A percentile compares a stretch with the other conserved stretches of the same genome.
phyloP scores from a whole-genome alignment of 1,284 basidiomycete species.

The Ustilago curta region DNA sequence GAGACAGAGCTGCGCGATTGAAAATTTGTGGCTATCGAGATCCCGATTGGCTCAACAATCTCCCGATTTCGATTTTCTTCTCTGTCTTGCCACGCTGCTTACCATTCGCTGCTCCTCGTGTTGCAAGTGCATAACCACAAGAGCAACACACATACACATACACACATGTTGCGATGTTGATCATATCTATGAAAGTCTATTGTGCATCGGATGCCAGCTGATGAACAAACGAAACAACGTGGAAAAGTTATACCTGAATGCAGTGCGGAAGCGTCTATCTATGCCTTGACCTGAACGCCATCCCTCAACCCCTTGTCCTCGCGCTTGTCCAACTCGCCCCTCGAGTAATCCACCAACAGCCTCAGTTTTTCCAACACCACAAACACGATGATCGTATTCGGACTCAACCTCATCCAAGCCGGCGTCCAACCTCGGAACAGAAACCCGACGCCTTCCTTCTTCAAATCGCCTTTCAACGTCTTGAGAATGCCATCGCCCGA shows the following conservation, averaged over 20 bases:
- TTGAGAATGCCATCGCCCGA: slow-evolving; percentile 44
- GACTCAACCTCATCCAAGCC: slow-evolving; percentile 71
- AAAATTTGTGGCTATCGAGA: slow-evolving; percentile 1
- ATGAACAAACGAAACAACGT: too few relatives aligned
- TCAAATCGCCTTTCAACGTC: slow-evolving; percentile 53
- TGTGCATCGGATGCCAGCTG: too few relatives aligned
- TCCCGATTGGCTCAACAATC: background rate
- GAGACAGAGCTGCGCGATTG: slow-evolving; percentile 2
- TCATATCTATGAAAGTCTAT: background rate
- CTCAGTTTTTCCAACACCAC: slow-evolving; percentile 65
- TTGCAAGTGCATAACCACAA: background rate
- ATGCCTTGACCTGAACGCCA: slow-evolving; percentile 16
- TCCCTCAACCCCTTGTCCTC: background rate
- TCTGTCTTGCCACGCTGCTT: background rate
- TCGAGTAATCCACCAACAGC: slow-evolving; percentile 55
- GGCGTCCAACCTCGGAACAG: slow-evolving; percentile 74
- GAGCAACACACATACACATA: background rate
- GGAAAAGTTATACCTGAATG: background rate
- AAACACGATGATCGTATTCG: slow-evolving; percentile 67
- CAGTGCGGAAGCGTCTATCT: too few relatives aligned
- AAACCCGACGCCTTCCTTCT: slow-evolving; percentile 71
- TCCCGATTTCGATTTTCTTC: background rate
- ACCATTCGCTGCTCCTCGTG: background rate
- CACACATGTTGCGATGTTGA: background rate
- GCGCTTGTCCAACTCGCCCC: slow-evolving; percentile 1